These are phyloP conservation scores for Rhytidhysteron rufulum DNA, from an alignment of 2,329 filamentous ascomycete species.

Conservation along the genomic window DNA sequence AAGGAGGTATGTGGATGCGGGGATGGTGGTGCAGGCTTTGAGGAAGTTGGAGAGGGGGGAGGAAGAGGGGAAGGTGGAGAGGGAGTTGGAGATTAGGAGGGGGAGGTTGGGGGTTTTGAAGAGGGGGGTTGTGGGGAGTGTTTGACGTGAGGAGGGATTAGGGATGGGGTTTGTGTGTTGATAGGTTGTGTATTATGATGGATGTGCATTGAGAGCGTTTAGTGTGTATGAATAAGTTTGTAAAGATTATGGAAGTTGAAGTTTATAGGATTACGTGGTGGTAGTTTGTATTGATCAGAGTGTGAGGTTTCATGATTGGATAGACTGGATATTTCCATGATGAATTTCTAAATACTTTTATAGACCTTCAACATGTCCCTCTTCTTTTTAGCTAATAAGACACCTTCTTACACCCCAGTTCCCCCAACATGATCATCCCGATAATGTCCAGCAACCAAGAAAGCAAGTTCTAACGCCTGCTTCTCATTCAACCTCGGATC, in stretches of 20 bases:
- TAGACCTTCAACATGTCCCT: too few species aligned
- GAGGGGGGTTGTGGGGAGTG: constrained; percentile 20
- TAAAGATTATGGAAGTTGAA: too few species aligned
- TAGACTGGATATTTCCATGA: too few species aligned
- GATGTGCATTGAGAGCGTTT: too few species aligned
- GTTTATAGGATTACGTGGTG: too few species aligned
- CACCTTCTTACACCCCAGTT: not conserved
- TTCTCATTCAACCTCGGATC: constrained; percentile 96
- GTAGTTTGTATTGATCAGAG: too few species aligned
- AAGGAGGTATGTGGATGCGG: constrained; percentile 44
- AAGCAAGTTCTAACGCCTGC: constrained; percentile 91
- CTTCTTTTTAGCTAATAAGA: too few species aligned
- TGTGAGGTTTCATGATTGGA: too few species aligned
- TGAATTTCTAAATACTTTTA: not conserved
- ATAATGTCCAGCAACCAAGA: constrained; percentile 84
- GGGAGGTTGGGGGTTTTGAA: constrained; percentile 26
- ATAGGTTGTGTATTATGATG: too few species aligned
- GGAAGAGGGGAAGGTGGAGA: constrained; percentile 25
- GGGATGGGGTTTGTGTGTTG: too few species aligned
- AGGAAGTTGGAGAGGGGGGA: constrained; percentile 28
- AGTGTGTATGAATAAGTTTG: too few species aligned
- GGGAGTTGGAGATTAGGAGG: constrained; percentile 27
- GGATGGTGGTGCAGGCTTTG: constrained; percentile 35
- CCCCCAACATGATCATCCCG: constrained; percentile 38
- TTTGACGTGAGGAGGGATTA: too few species aligned